Evolutionary conservation across 495 filamentous ascomycete species (phyloP).

Genomic region (Sordaria brevicollis): DNA sequence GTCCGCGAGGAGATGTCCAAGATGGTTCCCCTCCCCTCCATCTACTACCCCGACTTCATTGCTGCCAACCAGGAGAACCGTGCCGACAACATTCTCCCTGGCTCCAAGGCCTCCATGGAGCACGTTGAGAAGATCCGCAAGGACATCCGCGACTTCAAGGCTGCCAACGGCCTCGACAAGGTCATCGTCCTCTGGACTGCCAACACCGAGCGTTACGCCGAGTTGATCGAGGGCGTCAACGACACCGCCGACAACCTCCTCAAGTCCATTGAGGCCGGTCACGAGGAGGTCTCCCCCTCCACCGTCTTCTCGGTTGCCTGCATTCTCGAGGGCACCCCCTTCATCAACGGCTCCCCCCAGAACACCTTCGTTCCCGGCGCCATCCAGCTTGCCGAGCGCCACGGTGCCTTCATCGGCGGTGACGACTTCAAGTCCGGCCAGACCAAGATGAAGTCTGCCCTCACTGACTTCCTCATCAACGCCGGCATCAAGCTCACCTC

Average conservation of each 20-base stretch:
- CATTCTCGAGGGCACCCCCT: conserved; percentile 80
- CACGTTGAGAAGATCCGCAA: conserved; percentile 91
- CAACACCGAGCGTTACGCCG: conserved; percentile 95
- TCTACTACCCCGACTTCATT: conserved; percentile 99
- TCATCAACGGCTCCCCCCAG: conserved; percentile 99
- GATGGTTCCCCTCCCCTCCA: conserved; percentile 83
- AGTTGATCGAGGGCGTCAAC: conserved; percentile 80
- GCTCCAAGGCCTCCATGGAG: conserved; percentile 68
- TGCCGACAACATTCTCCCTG: conserved; percentile 82
- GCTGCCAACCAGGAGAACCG: conserved; percentile 97
- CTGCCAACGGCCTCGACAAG: conserved; percentile 76
- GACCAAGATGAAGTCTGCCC: conserved; percentile 99
- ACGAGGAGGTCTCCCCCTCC: conserved; percentile 84
- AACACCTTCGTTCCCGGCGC: conserved; percentile 97
- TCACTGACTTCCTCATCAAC: conserved; percentile 97
- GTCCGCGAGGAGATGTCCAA: conserved; percentile 87
- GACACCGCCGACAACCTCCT: conserved; percentile 93
- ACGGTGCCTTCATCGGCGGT: conserved; percentile 85
- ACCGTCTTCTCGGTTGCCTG: conserved; percentile 92
- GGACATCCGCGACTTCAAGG: conserved; percentile 95
- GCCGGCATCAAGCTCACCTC: conserved; percentile 98
- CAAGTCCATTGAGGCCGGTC: conserved; percentile 73
- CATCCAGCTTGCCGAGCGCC: conserved; percentile 80
- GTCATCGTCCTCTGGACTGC: conserved; percentile 98
- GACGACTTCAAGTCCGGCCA: conserved; percentile 99